Base-by-base conservation (phyloP, 2,329 filamentous ascomycete species). In the Fusarium kyushuense region DNA sequence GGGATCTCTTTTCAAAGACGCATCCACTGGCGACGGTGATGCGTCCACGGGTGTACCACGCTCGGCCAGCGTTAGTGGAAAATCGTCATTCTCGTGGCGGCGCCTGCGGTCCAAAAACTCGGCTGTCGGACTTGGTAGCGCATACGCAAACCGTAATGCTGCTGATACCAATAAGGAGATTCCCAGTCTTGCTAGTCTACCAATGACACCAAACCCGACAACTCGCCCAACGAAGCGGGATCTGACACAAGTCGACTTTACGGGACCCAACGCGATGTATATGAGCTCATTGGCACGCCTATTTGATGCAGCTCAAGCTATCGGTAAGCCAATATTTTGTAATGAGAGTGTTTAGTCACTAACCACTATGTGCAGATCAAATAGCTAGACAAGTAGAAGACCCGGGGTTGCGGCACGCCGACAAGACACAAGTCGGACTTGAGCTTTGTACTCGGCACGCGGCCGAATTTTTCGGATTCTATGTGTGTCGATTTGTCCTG, bases 381-480 rank as follows among this genome's bases (percentile, higher is more conserved):
- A 95, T 98, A 78, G 93, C 94, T 54, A 92, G 95, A 70, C 95
- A 97, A 83, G 94, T 97, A 46, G 95, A 97, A 77, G 95, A 98
- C 76, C 95, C 95, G 8, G 95, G 95, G 12, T 86, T 98, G 55
- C 92, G 92, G 72, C 93, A 96, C 79, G 94, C 93, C 19, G 95
- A 94, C 72, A 94, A 93, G 74, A 98, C 96, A 11, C 94, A 97
- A 76, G 94, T 99, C 54, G 96, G 96, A 12, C 87, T 99, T 33
- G 96, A 99, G 80, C 86, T 99, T 40, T 96, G 93, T 77, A 94
- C 94, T 35, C 89, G 95, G 40, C 95, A 97, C 78, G 96, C 95
- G 10, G 93, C 95, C 33, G 96, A 99, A 79, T 99, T 99, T 80
- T 99, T 99, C 78, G 94, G 91, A 17, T 97, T 99, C 79, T 98